Percentiles rank a stretch among this genome's conserved stretches.
These are phyloP conservation scores for Euphrasia arctica DNA, from an alignment of 305 asterid species.

Conservation along the genomic window DNA sequence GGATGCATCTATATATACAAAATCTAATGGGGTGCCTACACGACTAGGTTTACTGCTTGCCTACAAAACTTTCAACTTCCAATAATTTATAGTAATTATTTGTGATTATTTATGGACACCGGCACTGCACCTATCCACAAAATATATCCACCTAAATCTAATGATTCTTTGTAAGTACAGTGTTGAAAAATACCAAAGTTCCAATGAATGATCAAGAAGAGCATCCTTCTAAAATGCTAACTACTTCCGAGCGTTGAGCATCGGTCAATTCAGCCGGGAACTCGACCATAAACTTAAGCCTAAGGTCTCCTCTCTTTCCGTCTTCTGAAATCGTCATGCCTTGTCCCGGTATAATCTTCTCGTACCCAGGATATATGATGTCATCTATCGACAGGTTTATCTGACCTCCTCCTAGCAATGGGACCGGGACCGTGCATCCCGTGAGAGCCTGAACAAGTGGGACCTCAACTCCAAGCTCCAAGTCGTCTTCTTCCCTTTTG, in stretches of 20 bases:
- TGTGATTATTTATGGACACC: conserved; percentile 5
- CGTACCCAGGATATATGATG: conserved; percentile 75
- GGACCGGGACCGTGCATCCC: conserved; percentile 68
- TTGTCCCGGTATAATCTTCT: conserved; percentile 65
- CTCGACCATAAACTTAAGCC: conserved; percentile 67
- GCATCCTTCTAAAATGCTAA: conserved; percentile 45
- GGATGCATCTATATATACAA: too few relatives aligned
- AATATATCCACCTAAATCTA: conserved; percentile 27
- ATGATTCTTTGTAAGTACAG: background rate
- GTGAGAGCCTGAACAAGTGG: conserved; percentile 86
- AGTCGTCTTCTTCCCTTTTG: conserved; percentile 64
- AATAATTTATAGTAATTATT: too few relatives aligned
- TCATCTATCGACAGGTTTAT: conserved; percentile 51
- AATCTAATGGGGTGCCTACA: too few relatives aligned
- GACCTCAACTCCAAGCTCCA: conserved; percentile 81
- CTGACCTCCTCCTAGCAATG: conserved; percentile 71
- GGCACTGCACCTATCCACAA: conserved; percentile 25
- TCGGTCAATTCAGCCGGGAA: conserved; percentile 60
- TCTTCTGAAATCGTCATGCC: conserved; percentile 70
- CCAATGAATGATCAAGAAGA: conserved; percentile 30
- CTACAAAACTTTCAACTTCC: too few relatives aligned
- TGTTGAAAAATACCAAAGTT: background rate
- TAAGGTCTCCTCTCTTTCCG: conserved; percentile 73
- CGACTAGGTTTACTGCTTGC: too few relatives aligned
- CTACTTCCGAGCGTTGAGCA: conserved; percentile 54